phyloP scores from a whole-genome alignment of 495 filamentous ascomycete species.

The Penicillium egyptiacum region DNA sequence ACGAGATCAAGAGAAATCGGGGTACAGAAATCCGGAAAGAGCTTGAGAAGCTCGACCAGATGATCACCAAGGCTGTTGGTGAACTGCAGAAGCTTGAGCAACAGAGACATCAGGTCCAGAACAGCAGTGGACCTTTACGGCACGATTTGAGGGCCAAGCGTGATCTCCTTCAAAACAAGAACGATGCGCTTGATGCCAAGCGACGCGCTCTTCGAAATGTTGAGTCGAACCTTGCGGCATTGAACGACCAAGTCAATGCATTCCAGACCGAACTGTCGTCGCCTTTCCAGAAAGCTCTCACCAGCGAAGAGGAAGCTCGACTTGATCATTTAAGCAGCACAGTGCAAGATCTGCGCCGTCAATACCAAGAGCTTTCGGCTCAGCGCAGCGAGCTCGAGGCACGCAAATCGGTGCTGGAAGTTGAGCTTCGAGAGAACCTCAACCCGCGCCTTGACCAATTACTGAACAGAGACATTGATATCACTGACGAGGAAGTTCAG shows the following conservation, averaged over 20 bases:
- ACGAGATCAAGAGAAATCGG: constrained; percentile 62
- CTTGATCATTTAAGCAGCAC: constrained; percentile 68
- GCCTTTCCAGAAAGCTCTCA: constrained; percentile 89
- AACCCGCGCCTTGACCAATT: constrained; percentile 85
- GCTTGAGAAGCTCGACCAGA: constrained; percentile 77
- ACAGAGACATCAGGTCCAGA: constrained; percentile 71
- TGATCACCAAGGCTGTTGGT: constrained; percentile 77
- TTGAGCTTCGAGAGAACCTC: constrained; percentile 82
- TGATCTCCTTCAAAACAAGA: constrained; percentile 68
- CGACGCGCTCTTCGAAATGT: constrained; percentile 67
- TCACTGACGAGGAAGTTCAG: constrained; percentile 55
- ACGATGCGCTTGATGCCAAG: constrained; percentile 73
- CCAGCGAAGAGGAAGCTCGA: constrained; percentile 74
- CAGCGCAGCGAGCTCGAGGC: constrained; percentile 76
- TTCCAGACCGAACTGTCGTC: constrained; percentile 77
- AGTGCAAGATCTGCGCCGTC: constrained; percentile 69
- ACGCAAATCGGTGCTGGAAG: constrained; percentile 76
- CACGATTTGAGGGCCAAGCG: constrained; percentile 71
- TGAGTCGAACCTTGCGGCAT: constrained; percentile 69
- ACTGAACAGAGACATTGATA: constrained; percentile 71
- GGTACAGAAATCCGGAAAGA: constrained; percentile 59
- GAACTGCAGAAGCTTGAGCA: constrained; percentile 84
- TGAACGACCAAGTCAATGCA: constrained; percentile 68
- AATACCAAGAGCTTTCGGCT: constrained; percentile 70
- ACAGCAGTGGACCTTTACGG: constrained; percentile 76